Conservation (phyloP, 2,329 filamentous ascomycete species). For the Periconia sp. region DNA sequence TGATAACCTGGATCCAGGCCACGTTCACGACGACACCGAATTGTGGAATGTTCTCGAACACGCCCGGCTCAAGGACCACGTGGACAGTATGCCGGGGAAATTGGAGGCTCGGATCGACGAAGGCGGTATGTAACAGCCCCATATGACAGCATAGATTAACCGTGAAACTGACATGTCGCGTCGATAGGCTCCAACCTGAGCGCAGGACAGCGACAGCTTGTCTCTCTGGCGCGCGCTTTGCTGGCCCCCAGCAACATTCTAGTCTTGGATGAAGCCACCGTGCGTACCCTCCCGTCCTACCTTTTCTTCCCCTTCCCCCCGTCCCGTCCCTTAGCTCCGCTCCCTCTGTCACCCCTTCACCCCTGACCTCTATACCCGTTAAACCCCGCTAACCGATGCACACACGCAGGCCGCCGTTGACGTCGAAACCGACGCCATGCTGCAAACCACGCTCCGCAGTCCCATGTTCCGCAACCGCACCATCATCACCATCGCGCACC, state of each 20-base stretch:
- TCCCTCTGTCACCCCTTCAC: constrained; percentile 1
- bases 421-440: constrained; percentile 66
- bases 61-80: constrained; percentile 88
- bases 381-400: constrained; percentile 4
- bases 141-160: not conserved
- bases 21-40: constrained; percentile 95
- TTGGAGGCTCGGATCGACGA: constrained; percentile 90
- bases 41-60: constrained; percentile 96
- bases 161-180: constrained; percentile 4
- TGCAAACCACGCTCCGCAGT: constrained; percentile 65
- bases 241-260: constrained; percentile 96
- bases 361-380: not conserved
- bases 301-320: not conserved
- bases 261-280: constrained; percentile 94
- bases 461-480: constrained; percentile 83
- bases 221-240: constrained; percentile 90
- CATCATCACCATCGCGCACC: constrained; percentile 97
- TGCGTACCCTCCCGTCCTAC: constrained; percentile 47
- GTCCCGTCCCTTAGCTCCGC: not conserved
- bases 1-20: constrained; percentile 92
- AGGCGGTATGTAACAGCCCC: constrained; percentile 67
- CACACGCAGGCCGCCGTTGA: constrained; percentile 64
- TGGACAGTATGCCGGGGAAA: constrained; percentile 82
- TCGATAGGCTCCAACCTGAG: constrained; percentile 84
- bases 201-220: constrained; percentile 89